Evolutionary conservation across 805 yeast genomes (phyloP).

Genomic region (Zygosaccharomyces bisporus): DNA sequence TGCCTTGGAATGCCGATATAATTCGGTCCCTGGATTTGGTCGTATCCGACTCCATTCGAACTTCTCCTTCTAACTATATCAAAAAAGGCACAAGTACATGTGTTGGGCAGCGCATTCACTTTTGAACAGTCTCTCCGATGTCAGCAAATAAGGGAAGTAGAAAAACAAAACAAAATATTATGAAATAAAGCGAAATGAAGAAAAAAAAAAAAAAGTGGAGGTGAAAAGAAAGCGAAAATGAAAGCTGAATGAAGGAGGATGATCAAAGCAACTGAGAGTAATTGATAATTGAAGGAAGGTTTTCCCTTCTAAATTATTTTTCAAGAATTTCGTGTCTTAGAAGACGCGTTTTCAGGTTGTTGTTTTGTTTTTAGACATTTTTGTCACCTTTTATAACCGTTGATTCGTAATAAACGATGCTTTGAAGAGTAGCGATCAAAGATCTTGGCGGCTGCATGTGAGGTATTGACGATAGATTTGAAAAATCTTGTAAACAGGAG

Average conservation of each 20-base stretch:
- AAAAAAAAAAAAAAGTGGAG: background rate
- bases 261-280: too few species aligned
- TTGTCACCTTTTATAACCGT: too few species aligned
- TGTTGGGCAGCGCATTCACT: slow-evolving; percentile 2
- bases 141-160: background rate
- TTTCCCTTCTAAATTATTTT: too few species aligned
- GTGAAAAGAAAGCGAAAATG: background rate
- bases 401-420: too few species aligned
- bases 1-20: slow-evolving; percentile 12
- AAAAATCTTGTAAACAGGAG: too few species aligned
- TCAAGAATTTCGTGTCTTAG: too few species aligned
- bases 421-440: too few species aligned
- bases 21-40: slow-evolving; percentile 12
- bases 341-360: too few species aligned
- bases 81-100: background rate
- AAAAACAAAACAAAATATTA: background rate
- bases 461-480: too few species aligned
- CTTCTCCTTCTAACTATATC: slow-evolving; percentile 1
- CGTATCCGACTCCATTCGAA: slow-evolving; percentile 1
- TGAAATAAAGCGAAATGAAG: background rate
- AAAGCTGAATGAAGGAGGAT: background rate
- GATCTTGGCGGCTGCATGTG: too few species aligned
- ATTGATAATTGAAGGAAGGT: too few species aligned
- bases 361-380: too few species aligned
- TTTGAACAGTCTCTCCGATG: background rate